Conservation (phyloP, 2,329 filamentous ascomycete genomes). For the Chaetomium sp. region DNA sequence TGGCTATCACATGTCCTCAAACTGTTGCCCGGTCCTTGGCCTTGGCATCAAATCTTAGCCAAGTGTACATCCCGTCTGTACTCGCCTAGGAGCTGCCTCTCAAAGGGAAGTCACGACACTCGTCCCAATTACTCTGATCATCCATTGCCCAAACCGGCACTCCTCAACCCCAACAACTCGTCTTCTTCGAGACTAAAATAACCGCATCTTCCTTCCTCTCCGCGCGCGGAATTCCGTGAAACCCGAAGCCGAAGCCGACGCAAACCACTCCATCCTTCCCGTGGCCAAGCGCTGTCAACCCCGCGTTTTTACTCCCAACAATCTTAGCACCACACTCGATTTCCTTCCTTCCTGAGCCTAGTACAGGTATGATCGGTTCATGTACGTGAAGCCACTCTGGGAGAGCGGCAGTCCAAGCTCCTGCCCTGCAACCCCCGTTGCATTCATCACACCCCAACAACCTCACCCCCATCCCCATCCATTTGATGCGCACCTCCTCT, state of each 20-base stretch:
- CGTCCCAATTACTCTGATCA: background rate
- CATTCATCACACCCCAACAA: background rate
- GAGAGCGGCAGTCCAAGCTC: background rate
- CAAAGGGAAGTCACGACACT: background rate
- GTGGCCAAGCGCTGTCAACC: slow-evolving; percentile 15
- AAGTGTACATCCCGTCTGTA: too few relatives aligned
- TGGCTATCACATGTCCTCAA: background rate
- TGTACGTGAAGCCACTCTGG: slow-evolving; percentile 7
- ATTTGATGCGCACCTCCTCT: background rate
- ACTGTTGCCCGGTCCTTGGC: background rate
- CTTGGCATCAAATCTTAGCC: background rate
- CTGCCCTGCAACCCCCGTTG: background rate
- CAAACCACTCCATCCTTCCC: slow-evolving; percentile 12
- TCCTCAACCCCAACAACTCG: background rate
- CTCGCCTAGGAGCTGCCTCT: background rate
- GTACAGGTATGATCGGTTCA: slow-evolving; percentile 29
- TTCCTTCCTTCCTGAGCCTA: slow-evolving; percentile 34
- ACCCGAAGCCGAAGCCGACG: slow-evolving; percentile 22
- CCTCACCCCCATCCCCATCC: background rate
- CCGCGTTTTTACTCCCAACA: slow-evolving; percentile 11
- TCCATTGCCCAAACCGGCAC: background rate
- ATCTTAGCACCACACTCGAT: slow-evolving; percentile 3
- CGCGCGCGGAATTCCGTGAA: background rate
- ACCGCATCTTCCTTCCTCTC: background rate
- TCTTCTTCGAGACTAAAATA: background rate